Evolutionary conservation across 2,329 filamentous ascomycete species (phyloP).

Genomic region (Sclerotinia nivalis): DNA sequence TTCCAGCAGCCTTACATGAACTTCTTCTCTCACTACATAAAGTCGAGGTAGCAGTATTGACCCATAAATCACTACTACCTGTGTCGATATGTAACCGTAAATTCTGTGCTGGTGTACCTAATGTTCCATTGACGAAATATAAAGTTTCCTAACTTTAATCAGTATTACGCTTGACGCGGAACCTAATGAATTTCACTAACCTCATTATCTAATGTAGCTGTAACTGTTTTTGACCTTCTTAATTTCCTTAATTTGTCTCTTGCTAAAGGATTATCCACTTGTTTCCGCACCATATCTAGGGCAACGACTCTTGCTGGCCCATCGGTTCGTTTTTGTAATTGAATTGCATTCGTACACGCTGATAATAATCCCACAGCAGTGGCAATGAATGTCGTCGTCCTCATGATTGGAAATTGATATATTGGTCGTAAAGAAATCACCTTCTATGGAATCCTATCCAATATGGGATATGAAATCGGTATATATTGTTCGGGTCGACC

Average conservation of each 20-base stretch:
- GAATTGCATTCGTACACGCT: constrained; percentile 35
- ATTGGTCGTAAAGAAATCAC: not conserved
- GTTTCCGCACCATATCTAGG: constrained; percentile 37
- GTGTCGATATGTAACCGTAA: constrained; percentile 65
- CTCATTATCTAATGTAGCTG: constrained; percentile 56
- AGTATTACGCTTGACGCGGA: constrained; percentile 27
- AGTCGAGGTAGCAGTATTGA: constrained; percentile 63
- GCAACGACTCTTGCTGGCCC: constrained; percentile 39
- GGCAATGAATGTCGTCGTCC: constrained; percentile 32
- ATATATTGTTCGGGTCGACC: constrained; percentile 18
- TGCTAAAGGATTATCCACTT: constrained; percentile 34
- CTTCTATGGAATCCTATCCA: constrained; percentile 2
- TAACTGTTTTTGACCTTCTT: constrained; percentile 49
- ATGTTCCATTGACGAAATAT: constrained; percentile 62
- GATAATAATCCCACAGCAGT: constrained; percentile 37
- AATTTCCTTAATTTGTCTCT: constrained; percentile 45
- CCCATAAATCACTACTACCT: constrained; percentile 69
- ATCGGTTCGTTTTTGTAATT: constrained; percentile 36
- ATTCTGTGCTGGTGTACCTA: constrained; percentile 62
- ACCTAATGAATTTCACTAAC: constrained; percentile 41
- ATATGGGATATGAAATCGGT: constrained; percentile 11
- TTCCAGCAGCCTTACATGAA: constrained; percentile 62
- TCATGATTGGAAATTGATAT: constrained; percentile 33
- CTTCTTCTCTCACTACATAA: constrained; percentile 54
- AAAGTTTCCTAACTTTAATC: constrained; percentile 53